Percentiles rank a stretch among this genome's conserved stretches.
phyloP scores from a whole-genome alignment of 2,329 filamentous ascomycete species.

The Pleoardoris graminearum region DNA sequence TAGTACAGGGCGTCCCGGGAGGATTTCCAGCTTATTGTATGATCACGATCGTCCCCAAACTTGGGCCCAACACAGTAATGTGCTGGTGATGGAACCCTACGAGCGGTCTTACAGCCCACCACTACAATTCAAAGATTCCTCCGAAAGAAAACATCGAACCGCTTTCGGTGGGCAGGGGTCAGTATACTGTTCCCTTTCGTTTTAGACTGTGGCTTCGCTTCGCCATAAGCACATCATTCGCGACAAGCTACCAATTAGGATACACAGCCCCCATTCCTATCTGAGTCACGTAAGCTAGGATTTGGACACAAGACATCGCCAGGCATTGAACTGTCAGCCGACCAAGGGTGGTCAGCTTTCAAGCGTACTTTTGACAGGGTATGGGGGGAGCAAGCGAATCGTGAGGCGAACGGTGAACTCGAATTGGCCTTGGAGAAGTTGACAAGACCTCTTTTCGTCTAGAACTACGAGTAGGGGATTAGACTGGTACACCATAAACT shows the following conservation, averaged over 20 bases:
- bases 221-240: background rate
- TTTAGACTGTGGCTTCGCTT: background rate
- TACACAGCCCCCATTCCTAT: background rate
- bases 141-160: background rate
- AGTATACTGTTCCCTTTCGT: background rate
- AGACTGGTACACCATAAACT: background rate
- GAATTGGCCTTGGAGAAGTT: background rate
- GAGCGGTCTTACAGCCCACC: too few relatives aligned
- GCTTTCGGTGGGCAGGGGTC: background rate
- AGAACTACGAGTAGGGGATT: background rate
- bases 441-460: background rate
- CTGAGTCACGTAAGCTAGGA: slow-evolving; percentile 1
- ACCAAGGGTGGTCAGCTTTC: background rate
- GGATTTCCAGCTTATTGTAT: too few relatives aligned
- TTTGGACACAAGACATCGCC: background rate
- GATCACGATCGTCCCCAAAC: too few relatives aligned
- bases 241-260: slow-evolving; percentile 2
- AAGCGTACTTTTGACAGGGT: background rate
- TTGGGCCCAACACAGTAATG: too few relatives aligned
- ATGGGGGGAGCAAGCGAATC: background rate
- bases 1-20: too few relatives aligned
- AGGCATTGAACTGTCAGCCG: background rate
- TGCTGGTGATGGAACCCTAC: background rate
- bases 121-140: background rate
- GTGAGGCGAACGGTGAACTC: background rate